Conservation (phyloP, 2,329 filamentous ascomycete genomes). For the Pestalotiopsis sp. region DNA sequence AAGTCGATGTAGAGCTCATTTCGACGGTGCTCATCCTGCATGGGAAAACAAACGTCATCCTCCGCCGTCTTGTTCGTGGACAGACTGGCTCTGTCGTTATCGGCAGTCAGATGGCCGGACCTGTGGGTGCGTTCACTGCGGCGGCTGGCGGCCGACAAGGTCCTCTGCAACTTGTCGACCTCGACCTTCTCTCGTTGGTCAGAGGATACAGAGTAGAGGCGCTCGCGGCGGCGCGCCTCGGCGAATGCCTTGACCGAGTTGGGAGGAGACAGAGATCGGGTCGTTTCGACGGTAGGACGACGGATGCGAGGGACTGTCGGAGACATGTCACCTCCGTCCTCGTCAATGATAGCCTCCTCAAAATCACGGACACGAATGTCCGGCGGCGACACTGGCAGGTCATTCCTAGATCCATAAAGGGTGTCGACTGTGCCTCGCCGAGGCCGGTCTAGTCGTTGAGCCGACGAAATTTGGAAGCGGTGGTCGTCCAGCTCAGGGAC, state of each 20-base stretch:
- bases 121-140: slow-evolving; percentile 52
- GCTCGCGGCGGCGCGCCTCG: slow-evolving; percentile 82
- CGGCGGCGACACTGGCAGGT: slow-evolving; percentile 35
- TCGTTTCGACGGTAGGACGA: slow-evolving; percentile 60
- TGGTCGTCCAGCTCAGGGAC: slow-evolving; percentile 88
- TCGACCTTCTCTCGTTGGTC: slow-evolving; percentile 40
- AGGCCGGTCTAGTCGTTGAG: slow-evolving; percentile 61
- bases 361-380: slow-evolving; percentile 71
- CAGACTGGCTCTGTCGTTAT: slow-evolving; percentile 63
- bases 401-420: slow-evolving; percentile 57
- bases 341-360: slow-evolving; percentile 82
- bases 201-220: slow-evolving; percentile 63
- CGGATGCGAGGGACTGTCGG: slow-evolving; percentile 48
- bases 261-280: slow-evolving; percentile 80
- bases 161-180: slow-evolving; percentile 66
- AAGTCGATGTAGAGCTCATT: slow-evolving; percentile 86
- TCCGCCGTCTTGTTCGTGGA: slow-evolving; percentile 73
- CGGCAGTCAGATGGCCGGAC: slow-evolving; percentile 52
- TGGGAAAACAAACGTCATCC: slow-evolving; percentile 87
- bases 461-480: slow-evolving; percentile 65
- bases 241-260: slow-evolving; percentile 99
- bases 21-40: slow-evolving; percentile 67
- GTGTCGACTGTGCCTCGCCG: slow-evolving; percentile 77
- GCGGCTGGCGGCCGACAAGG: slow-evolving; percentile 70
- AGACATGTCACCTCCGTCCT: slow-evolving; percentile 60